Evolutionary conservation across 345 rosid genomes (phyloP).

Genomic region (Brassica cretica): DNA sequence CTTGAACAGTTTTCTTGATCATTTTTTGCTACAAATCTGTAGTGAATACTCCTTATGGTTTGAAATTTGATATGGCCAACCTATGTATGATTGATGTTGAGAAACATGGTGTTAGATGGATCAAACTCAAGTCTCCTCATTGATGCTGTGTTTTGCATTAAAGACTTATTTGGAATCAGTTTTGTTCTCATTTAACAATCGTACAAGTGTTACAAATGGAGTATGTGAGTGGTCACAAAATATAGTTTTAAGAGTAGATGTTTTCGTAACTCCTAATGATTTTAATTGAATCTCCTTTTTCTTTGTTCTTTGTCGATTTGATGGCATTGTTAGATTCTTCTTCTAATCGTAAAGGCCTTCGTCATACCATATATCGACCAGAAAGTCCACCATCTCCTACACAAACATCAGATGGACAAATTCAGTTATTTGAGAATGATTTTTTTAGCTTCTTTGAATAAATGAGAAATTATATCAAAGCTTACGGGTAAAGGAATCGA

Average conservation of each 20-base stretch:
- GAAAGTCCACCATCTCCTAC: constrained; percentile 96
- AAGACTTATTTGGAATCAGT: constrained; percentile 13
- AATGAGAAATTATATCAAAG: not conserved
- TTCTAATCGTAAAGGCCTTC: constrained; percentile 83
- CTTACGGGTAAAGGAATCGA: constrained; percentile 85
- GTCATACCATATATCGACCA: constrained; percentile 86
- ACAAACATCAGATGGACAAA: not conserved
- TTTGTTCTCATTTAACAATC: constrained; percentile 14
- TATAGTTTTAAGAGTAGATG: constrained; percentile 12
- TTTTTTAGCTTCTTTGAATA: not conserved
- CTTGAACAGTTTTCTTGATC: constrained; percentile 21
- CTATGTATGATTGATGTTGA: constrained; percentile 17
- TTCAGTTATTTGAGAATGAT: constrained; percentile 8
- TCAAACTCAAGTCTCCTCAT: constrained; percentile 4
- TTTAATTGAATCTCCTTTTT: constrained; percentile 6
- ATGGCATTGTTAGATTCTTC: constrained; percentile 42
- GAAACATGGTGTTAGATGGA: not conserved
- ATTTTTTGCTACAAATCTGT: constrained; percentile 19
- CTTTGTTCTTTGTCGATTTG: constrained; percentile 28
- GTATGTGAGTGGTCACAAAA: constrained; percentile 8
- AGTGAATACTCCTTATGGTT: not conserved
- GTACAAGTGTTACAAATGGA: constrained; percentile 22
- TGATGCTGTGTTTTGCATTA: not conserved
- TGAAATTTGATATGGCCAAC: constrained; percentile 11
- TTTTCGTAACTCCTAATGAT: constrained; percentile 22